A percentile compares a stretch with the other conserved stretches of the same genome.
phyloP scores from a whole-genome alignment of 2,329 filamentous ascomycete genomes.

The Neocucurbitaria cava region DNA sequence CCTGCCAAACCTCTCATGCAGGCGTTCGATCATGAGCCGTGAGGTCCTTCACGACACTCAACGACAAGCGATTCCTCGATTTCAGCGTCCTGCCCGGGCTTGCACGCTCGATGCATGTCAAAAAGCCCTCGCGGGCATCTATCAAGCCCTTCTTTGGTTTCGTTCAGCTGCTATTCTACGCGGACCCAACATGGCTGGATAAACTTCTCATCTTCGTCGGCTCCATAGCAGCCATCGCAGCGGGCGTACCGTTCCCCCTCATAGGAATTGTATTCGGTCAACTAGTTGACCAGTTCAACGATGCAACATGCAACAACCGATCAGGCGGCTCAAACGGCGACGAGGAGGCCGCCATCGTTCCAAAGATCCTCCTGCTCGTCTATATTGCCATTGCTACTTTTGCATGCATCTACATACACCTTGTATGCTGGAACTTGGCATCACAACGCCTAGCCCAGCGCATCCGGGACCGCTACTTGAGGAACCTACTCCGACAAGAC shows the following conservation, averaged over 20 bases:
- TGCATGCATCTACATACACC: constrained; percentile 68
- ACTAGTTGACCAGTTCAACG: constrained; percentile 67
- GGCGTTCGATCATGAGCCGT: no score
- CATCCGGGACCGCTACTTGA: constrained; percentile 67
- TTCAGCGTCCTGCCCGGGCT: constrained; percentile 14
- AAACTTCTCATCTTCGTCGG: constrained; percentile 48
- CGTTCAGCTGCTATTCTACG: constrained; percentile 44
- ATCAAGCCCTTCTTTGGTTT: constrained; percentile 41
- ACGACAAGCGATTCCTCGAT: constrained; percentile 19
- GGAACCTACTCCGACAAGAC: constrained; percentile 66
- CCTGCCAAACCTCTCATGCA: constrained; percentile 22
- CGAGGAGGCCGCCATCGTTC: constrained; percentile 57
- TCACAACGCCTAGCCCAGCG: constrained; percentile 70
- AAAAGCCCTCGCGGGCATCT: constrained; percentile 34
- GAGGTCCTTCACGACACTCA: constrained; percentile 26
- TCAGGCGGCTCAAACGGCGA: constrained; percentile 22
- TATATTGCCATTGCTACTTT: constrained; percentile 71
- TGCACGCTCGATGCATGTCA: constrained; percentile 35
- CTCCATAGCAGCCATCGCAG: constrained; percentile 58
- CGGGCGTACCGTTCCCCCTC: constrained; percentile 69
- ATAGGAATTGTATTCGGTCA: constrained; percentile 70
- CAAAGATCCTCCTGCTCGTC: constrained; percentile 66
- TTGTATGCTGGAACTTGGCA: constrained; percentile 69
- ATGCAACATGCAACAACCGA: constrained; percentile 58
- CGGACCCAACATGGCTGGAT: constrained; percentile 47